Percentiles rank a stretch among this genome's conserved stretches.
phyloP scores from a whole-genome alignment of 768 basidiomycete genomes.

The Mycena venus region DNA sequence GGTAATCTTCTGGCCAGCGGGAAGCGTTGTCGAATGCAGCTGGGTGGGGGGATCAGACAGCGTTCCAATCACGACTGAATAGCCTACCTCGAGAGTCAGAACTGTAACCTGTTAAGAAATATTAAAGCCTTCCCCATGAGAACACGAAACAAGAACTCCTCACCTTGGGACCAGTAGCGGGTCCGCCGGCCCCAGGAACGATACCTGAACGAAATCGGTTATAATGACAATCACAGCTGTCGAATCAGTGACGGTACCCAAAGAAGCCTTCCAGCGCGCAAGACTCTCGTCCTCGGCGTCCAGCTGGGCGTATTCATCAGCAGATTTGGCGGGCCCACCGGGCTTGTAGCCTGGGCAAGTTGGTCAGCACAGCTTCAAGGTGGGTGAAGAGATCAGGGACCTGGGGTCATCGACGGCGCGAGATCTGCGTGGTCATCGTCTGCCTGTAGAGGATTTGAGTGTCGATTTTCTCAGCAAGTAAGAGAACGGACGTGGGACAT shows the following conservation, averaged over 20 bases:
- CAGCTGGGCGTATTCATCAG: constrained; percentile 87
- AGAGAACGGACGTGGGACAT: constrained; percentile 27
- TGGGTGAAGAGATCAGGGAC: constrained; percentile 47
- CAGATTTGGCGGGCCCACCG: constrained; percentile 67
- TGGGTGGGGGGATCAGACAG: background rate
- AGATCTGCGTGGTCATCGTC: constrained; percentile 82
- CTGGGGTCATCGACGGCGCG: constrained; percentile 76
- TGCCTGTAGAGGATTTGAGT: constrained; percentile 36
- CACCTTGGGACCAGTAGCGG: constrained; percentile 77
- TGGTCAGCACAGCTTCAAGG: constrained; percentile 20
- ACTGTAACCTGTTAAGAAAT: constrained; percentile 71
- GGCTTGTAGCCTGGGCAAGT: constrained; percentile 78
- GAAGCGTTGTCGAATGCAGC: constrained; percentile 83
- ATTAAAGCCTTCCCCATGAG: constrained; percentile 23
- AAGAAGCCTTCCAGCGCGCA: constrained; percentile 94
- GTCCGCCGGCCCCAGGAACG: constrained; percentile 60
- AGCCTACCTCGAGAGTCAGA: constrained; percentile 69
- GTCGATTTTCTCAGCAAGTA: background rate
- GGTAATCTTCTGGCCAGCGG: constrained; percentile 67
- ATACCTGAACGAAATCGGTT: constrained; percentile 71
- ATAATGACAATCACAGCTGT: constrained; percentile 59
- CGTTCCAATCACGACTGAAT: background rate
- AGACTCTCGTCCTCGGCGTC: constrained; percentile 95
- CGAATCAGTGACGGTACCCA: constrained; percentile 75
- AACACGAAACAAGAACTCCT: constrained; percentile 10